Conservation (phyloP, 1,139 yeast species). For the Lodderomyces margitis region DNA sequence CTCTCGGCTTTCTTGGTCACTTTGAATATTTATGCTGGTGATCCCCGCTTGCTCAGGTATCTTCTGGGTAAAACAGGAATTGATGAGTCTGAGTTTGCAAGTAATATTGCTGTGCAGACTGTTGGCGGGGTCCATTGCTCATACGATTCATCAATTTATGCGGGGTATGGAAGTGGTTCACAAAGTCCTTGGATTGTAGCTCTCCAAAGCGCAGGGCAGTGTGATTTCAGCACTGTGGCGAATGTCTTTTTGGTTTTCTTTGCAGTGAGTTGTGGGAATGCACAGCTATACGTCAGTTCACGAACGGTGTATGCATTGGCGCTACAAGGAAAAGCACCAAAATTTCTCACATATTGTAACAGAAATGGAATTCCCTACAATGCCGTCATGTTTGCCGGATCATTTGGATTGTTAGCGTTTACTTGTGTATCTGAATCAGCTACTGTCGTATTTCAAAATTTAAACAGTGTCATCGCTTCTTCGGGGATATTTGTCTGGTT, state of each 20-base stretch:
- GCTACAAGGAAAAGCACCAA: slow-evolving; percentile 67
- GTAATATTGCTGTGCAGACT: slow-evolving; percentile 34
- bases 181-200: slow-evolving; percentile 84
- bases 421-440: slow-evolving; percentile 59
- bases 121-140: slow-evolving; percentile 43
- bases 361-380: slow-evolving; percentile 70
- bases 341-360: slow-evolving; percentile 57
- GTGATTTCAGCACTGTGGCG: slow-evolving; percentile 58
- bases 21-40: slow-evolving; percentile 71
- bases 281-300: slow-evolving; percentile 76
- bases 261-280: slow-evolving; percentile 74
- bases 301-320: slow-evolving; percentile 77
- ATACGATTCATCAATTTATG: slow-evolving; percentile 34
- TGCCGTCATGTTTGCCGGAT: slow-evolving; percentile 61
- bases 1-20: slow-evolving; percentile 72
- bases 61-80: slow-evolving; percentile 39
- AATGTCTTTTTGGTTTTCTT: slow-evolving; percentile 70
- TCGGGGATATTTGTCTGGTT: slow-evolving; percentile 79
- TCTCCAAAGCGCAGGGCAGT: slow-evolving; percentile 63
- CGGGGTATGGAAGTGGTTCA: slow-evolving; percentile 56
- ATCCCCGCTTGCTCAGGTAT: slow-evolving; percentile 63
- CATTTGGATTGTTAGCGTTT: slow-evolving; percentile 60
- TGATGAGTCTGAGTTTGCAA: slow-evolving; percentile 19
- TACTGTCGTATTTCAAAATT: slow-evolving; percentile 62
- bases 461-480: slow-evolving; percentile 64